A percentile compares a stretch with the other conserved stretches of the same genome.
These are phyloP conservation scores for Trichoderma koningii DNA, from an alignment of 2,329 filamentous ascomycete species.

Conservation along the genomic window DNA sequence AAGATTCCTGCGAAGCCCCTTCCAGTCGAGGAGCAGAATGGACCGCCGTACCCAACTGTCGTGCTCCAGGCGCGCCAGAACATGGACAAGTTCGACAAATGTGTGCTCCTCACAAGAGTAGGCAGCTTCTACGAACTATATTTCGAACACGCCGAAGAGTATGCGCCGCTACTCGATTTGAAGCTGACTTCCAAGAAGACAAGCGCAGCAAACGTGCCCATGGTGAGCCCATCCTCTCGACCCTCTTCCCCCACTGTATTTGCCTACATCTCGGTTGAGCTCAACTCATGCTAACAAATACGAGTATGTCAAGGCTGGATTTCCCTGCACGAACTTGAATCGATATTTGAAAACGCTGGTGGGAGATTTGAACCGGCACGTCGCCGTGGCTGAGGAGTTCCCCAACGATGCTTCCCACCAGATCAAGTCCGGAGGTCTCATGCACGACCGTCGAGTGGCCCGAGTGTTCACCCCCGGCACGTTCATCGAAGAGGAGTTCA, in stretches of 20 bases:
- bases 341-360: slow-evolving; percentile 91
- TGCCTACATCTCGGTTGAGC: background rate
- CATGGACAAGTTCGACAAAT: slow-evolving; percentile 88
- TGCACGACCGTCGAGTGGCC: slow-evolving; percentile 82
- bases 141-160: slow-evolving; percentile 91
- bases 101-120: slow-evolving; percentile 86
- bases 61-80: slow-evolving; percentile 83
- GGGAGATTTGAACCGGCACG: slow-evolving; percentile 84
- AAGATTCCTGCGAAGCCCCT: slow-evolving; percentile 40
- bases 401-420: slow-evolving; percentile 70
- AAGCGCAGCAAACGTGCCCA: slow-evolving; percentile 75
- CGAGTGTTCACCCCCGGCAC: slow-evolving; percentile 93
- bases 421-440: slow-evolving; percentile 72
- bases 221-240: slow-evolving; percentile 59
- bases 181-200: slow-evolving; percentile 83
- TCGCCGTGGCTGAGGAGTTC: slow-evolving; percentile 93
- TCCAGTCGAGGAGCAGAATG: slow-evolving; percentile 43
- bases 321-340: slow-evolving; percentile 90
- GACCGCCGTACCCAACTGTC: slow-evolving; percentile 76
- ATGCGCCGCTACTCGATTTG: slow-evolving; percentile 80
- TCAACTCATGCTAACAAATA: slow-evolving; percentile 7
- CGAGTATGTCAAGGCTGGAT: slow-evolving; percentile 66
- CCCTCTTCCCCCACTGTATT: slow-evolving; percentile 29
- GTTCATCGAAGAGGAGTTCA: slow-evolving; percentile 95
- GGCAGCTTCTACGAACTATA: slow-evolving; percentile 98